phyloP scores from a whole-genome alignment of 2,329 filamentous ascomycete species.

The Aphanocladium album region DNA sequence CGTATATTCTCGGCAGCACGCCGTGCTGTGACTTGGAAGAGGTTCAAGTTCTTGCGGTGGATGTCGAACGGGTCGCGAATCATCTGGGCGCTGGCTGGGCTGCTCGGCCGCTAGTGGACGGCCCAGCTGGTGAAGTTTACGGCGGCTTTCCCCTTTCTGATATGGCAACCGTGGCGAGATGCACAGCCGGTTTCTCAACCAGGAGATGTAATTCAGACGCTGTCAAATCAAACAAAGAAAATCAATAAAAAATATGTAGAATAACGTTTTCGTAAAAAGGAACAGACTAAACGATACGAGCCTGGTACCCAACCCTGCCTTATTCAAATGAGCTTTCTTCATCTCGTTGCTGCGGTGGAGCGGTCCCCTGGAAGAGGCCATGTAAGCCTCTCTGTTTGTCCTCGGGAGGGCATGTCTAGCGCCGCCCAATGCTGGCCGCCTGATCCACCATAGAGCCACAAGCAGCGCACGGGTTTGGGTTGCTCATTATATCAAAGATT shows the following conservation, averaged over 20 bases:
- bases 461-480: not conserved
- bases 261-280: not conserved
- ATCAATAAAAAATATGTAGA: not conserved
- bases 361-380: constrained; percentile 8
- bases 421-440: not conserved
- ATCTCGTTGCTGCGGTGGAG: constrained; percentile 1
- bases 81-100: constrained; percentile 26
- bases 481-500: not conserved
- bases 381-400: constrained; percentile 7
- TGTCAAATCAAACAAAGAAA: not conserved
- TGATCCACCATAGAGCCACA: not conserved
- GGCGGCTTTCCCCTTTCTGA: constrained; percentile 4
- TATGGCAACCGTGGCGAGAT: not conserved
- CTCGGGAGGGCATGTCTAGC: constrained; percentile 1
- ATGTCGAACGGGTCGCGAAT: constrained; percentile 43
- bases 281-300: not conserved
- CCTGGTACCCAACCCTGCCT: not conserved
- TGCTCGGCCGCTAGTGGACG: constrained; percentile 8
- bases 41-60: constrained; percentile 39
- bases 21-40: constrained; percentile 45
- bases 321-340: not conserved
- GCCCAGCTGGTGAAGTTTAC: not conserved
- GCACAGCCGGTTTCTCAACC: not conserved
- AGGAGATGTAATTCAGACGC: no score
- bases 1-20: constrained; percentile 39